Base-by-base conservation (phyloP, 768 basidiomycete species). In the Pisolithus sp. region DNA sequence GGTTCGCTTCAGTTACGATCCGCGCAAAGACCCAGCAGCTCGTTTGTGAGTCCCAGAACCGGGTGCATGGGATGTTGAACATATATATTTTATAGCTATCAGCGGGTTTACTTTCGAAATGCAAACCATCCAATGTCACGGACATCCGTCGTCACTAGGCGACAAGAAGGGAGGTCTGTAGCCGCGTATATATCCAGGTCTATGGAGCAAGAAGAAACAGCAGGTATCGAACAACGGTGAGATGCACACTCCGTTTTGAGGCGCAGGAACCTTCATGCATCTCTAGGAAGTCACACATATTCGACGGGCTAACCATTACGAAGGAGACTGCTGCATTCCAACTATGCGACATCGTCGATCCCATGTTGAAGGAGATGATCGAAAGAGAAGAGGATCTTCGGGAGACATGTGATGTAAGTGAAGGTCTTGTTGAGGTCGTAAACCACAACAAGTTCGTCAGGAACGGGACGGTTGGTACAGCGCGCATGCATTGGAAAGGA, bases 291-390 rank as follows among this genome's bases (percentile, higher is more conserved):
- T 86, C 86, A 0, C 92, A 98, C 65, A 77, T 93, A 30, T 99
- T 98, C 58, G 92, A 99, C 64, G 96, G 95, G 0, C 64, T 80
- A 52, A 80, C 79, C 7, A 68, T 92, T 43, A 82, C 85, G 42
- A 84, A 86, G 59, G 89, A 95, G 66, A 87, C 90, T 0, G 93
- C 92, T 1, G 89, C 92, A 17, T 99, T 91, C 71, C 96, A 98
- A 67, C 75, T 99, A 6, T 89, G 89, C 66, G 96, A 99, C 65
- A 88, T 99, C 57, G 70, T 76, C 7, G 96, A 99, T 64, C 82
- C 85, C 6, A 85, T 93, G 78, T 68, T 96, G 45, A 81, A 81
- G 57, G 75, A 75, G 36, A 85, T 94, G 80, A 89, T 98, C 48
- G 78, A 86, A 54, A 81, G 86, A 52, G 75, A 81, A 5, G 76